Evolutionary conservation across 345 rosid genomes (phyloP), one percentile per base, ranked within the genome.

Genomic region (Boechera divaricarpa): DNA sequence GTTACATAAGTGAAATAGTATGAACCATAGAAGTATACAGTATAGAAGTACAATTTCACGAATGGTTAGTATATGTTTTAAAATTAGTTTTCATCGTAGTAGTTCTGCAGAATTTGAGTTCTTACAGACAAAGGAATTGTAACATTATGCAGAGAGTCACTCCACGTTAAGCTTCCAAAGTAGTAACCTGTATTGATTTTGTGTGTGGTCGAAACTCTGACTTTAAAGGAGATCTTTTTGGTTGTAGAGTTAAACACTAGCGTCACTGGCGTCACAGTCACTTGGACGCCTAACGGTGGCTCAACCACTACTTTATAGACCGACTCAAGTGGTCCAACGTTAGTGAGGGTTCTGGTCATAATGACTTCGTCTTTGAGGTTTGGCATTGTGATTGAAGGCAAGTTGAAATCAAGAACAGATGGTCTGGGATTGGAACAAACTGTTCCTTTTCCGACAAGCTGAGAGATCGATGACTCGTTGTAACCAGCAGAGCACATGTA

Each of bases 111-210:
- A 24, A 79, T 18, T 28, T 83, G 77, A 2, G 85, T 80, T 58
- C 84, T 80, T 2, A 78, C 86, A 12, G 86, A 82, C 54, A 85
- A 11, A 21, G 88, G 90, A 72, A 74, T 83, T 7, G 57, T 61
- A 12, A 85, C 88, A 44, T 42, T 39, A 36, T 78, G 85, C 7
- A 7, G 21, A 21, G 73, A 77, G 59, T 78, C 77, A 2, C 42
- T 79, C 84, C 88, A 85, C 4, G 81, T 78, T 44, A 87, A 68
- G 76, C 87, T 82, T 26, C 88, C 84, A 73, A 87, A 87, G 29
- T 32, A 77, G 63, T 70, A 87, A 4, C 86, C 84, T 24, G 87
- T 72, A 53, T 84, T 81, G 48, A 78, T 69, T 60, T 53, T 68
- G 32, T 87, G 70, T 10, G 38, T 58, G n/a, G 83, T 48, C n/a